Percentiles rank a stretch among this genome's conserved stretches.
These are phyloP conservation scores for Neoscytalidium dimidiatum DNA, from an alignment of 2,329 filamentous ascomycete genomes.

Conservation along the genomic window DNA sequence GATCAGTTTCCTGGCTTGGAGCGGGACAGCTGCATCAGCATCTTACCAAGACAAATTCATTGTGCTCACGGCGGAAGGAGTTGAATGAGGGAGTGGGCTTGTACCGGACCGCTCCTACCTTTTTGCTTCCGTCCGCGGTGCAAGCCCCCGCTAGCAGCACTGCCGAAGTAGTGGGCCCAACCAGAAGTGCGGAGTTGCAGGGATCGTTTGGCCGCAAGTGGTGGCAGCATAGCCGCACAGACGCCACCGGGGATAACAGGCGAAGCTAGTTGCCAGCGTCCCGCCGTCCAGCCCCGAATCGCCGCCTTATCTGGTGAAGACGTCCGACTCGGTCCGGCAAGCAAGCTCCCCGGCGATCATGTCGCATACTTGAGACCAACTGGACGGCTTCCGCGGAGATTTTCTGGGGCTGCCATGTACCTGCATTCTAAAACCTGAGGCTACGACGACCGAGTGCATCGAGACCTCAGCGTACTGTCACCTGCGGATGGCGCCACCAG, in stretches of 20 bases:
- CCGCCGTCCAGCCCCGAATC: neutral
- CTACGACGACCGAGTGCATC: no score
- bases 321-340: neutral
- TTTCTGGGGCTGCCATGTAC: no score
- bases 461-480: no score
- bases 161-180: neutral
- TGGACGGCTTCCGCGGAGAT: no score
- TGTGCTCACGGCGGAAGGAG: neutral
- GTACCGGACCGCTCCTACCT: neutral
- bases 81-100: neutral
- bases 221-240: neutral
- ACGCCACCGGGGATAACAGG: neutral
- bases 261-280: neutral
- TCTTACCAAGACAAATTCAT: neutral
- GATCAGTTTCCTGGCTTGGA: neutral
- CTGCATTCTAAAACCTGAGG: no score
- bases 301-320: neutral
- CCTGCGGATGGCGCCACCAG: neutral
- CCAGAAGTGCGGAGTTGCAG: neutral
- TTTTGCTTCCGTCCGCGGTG: constrained; percentile 5
- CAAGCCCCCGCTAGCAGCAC: constrained; percentile 1
- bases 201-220: neutral
- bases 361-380: no score
- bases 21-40: neutral
- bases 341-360: neutral